Percentiles rank a stretch among this genome's conserved stretches.
Conservation (phyloP, 176 grass and related monocot genomes). For the Oryza officinalis region DNA sequence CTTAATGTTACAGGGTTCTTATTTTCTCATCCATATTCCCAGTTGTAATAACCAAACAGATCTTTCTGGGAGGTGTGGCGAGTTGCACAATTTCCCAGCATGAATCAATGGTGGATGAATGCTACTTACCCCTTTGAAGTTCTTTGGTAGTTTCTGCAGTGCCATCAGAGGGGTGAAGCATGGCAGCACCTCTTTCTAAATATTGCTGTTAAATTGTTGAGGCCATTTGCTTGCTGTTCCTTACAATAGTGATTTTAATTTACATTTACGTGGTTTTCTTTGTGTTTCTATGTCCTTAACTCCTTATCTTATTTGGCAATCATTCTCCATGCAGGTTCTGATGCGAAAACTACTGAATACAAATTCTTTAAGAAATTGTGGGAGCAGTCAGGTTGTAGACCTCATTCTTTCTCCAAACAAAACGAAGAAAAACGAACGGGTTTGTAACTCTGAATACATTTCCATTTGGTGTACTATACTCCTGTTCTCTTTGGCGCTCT, state of each 20-base stretch:
- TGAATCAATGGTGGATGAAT: background rate
- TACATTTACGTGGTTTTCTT: background rate
- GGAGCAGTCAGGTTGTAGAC: constrained; percentile 49
- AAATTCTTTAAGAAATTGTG: constrained; percentile 71
- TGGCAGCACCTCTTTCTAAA: background rate
- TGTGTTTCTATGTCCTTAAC: constrained; percentile 6
- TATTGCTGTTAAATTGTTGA: constrained; percentile 13
- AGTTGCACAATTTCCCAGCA: background rate
- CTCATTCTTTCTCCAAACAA: constrained; percentile 37
- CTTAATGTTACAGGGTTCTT: background rate
- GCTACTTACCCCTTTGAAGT: background rate
- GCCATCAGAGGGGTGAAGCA: background rate
- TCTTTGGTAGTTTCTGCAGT: background rate
- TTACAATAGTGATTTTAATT: background rate
- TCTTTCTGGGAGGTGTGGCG: background rate
- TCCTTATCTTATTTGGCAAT: constrained; percentile 28
- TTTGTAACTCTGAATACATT: constrained; percentile 13
- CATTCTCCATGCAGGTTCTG: constrained; percentile 45
- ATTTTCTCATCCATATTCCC: constrained; percentile 11
- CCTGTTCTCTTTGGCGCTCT: background rate
- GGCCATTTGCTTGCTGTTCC: background rate
- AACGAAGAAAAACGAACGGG: background rate
- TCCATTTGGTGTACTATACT: constrained; percentile 3
- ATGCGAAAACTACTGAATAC: constrained; percentile 64
- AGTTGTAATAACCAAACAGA: constrained; percentile 4